Evolutionary conservation across 495 filamentous ascomycete species (phyloP).

Genomic region (Echria macrotheca): DNA sequence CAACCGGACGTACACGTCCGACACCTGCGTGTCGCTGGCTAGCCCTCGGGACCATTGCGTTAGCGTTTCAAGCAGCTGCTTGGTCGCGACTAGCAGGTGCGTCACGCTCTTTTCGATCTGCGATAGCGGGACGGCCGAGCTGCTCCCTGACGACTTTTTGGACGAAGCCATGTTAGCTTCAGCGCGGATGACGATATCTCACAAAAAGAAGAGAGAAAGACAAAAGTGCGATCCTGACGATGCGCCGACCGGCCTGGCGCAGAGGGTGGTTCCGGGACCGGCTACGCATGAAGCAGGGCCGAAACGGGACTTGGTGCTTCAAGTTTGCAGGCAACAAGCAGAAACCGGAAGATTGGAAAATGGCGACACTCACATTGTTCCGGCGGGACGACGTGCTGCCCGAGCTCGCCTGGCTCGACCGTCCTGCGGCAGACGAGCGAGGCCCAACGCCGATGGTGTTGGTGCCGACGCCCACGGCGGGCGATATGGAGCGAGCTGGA

Average conservation of each 20-base stretch:
- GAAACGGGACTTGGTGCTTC: constrained; percentile 21
- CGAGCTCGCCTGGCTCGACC: constrained; percentile 17
- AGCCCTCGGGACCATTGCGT: constrained; percentile 93
- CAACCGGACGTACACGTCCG: constrained; percentile 93
- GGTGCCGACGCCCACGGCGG: constrained; percentile 29
- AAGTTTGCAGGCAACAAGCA: constrained; percentile 10
- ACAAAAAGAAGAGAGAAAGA: too few relatives aligned
- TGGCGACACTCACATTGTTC: constrained; percentile 43
- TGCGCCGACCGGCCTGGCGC: too few relatives aligned
- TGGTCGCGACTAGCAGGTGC: constrained; percentile 93
- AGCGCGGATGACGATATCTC: too few relatives aligned
- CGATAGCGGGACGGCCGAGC: constrained; percentile 54
- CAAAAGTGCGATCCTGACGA: too few relatives aligned
- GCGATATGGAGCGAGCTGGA: constrained; percentile 38
- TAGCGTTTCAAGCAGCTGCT: constrained; percentile 93
- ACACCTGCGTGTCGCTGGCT: constrained; percentile 89
- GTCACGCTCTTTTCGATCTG: constrained; percentile 99
- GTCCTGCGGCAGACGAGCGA: constrained; percentile 36
- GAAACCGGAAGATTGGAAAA: constrained; percentile 13
- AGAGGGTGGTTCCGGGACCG: too few relatives aligned
- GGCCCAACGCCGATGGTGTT: constrained; percentile 32
- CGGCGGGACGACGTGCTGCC: constrained; percentile 39
- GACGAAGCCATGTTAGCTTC: constrained; percentile 21
- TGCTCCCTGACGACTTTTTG: constrained; percentile 40
- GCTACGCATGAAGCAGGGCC: constrained; percentile 15